phyloP scores from a whole-genome alignment of 371 early-diverging fungal genomes.

The Mucor ambiguus region DNA sequence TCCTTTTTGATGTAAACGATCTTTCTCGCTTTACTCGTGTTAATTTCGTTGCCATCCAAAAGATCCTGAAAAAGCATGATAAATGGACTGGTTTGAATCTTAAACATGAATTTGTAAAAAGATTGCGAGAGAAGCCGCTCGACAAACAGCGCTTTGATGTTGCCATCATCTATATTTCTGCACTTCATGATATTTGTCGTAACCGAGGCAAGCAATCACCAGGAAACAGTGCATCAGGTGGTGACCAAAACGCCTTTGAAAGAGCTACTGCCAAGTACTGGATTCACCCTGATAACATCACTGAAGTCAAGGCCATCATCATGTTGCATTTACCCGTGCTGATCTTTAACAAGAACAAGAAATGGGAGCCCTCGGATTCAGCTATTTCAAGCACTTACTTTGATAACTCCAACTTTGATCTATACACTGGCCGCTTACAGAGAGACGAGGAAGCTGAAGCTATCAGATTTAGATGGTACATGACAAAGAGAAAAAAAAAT shows the following conservation, averaged over 20 bases:
- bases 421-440: conserved; percentile 72
- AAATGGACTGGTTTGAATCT: conserved; percentile 24
- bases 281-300: conserved; percentile 97
- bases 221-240: conserved; percentile 29
- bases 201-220: conserved; percentile 24
- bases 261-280: conserved; percentile 72
- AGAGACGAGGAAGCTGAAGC: conserved; percentile 90
- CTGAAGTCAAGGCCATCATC: conserved; percentile 89
- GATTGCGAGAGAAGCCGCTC: conserved; percentile 31
- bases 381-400: conserved; percentile 30
- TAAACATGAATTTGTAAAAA: conserved; percentile 19
- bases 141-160: conserved; percentile 36
- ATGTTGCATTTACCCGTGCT: conserved; percentile 93
- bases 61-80: conserved; percentile 96
- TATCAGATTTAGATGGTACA: conserved; percentile 87
- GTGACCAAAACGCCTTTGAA: conserved; percentile 32
- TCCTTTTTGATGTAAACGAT: conserved; percentile 77
- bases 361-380: conserved; percentile 29
- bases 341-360: conserved; percentile 60
- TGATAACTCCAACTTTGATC: conserved; percentile 28
- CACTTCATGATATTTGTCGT: conserved; percentile 33
- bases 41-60: conserved; percentile 93
- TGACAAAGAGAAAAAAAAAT: background rate
- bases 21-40: conserved; percentile 90
- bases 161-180: conserved; percentile 27